Evolutionary conservation across 2,329 filamentous ascomycete genomes (phyloP), one percentile per base, ranked within the genome.

Genomic region (Talaromyces pinophilus): DNA sequence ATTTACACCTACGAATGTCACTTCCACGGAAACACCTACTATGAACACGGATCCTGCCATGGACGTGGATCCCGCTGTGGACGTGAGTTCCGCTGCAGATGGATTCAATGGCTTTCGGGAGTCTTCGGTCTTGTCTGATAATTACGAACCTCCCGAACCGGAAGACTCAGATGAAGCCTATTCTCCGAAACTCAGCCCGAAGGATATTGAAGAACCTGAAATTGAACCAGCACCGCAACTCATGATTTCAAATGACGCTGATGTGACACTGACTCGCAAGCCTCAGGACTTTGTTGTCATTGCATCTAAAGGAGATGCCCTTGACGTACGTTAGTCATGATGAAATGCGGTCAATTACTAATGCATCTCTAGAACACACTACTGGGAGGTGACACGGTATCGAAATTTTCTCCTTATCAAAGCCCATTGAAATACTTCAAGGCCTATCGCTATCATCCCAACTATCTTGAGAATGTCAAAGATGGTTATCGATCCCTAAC

Each of bases 401-500:
- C 68, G 63, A 77, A 76, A 70, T 79, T 85, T 79, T 82, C 83
- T 40, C 88, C 92, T 2, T 99, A 99, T 79, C 85, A 91, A 74
- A 96, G 92, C 74, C 91, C 93, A 38, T 83, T 99, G 68, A 88
- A 87, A 71, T 86, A 87, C 71, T 97, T 98, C 78, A 92, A 88
- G 77, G 90, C 92, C 44, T 99, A 92, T 80, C 92, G 94, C 71
- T 97, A 94, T 76, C 93, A 98, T 75, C 92, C 92, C 38, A 83
- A 86, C 62, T 98, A 89, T 79, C 82, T 84, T 70, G 78, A 90
- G 60, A 82, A 87, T 65, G 88, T 97, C 66, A 77, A 87, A 65
- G 90, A 89, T 69, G 94, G 94, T 52, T 90, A 93, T 75, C 89
- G 90, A 75, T 98, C 95, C 70, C 84, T 96, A 82, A 98, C 93